Evolutionary conservation across 257 asterid genomes (phyloP), one percentile per base, ranked within the genome.

Genomic region (Schizonepeta tenuifolia): DNA sequence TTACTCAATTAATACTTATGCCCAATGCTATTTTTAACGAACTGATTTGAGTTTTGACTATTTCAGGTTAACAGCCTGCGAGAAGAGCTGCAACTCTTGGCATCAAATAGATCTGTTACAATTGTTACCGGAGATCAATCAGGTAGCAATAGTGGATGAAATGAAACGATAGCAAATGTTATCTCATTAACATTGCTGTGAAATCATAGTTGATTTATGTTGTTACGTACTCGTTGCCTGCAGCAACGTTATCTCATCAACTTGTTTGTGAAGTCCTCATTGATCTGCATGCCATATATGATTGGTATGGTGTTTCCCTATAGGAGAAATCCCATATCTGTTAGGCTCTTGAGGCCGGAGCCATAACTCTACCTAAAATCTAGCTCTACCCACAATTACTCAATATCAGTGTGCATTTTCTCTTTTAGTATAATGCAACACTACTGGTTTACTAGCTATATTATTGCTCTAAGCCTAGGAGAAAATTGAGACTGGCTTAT

Each of bases 11-110:
- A 40, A 51, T 55, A 33, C 75, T 31, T 63, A 5, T 46, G 35
- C 20, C 49, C 5, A 31, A 35, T 50, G 44, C 21, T 62, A 33
- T 62, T 36, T 31, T 44, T 2, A 11, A 40, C 50, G 61, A 67
- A 66, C 72, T 68, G 47, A 74, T 43, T 35, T 40, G 57, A 43
- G 21, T 36, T 20, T 75, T 53, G 72, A 44, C 21, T 33, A 43
- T 71, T 76, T 61, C 92, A 95, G 98, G 95, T 95, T 67, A 85
- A 86, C 75, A 83, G 88, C 74, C 81, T 95, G 69, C 88, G 97
- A 33, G 82, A 90, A 80, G 94, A 90, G 86, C 87, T 95, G 82
- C 90, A 86, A 62, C 78, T 83, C 64, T 69, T 88, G 83, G 88
- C 87, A 64, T 79, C 96, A 60, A 78, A 74, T 69, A 84, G 91